phyloP scores from a whole-genome alignment of 1,139 yeast species.

The Magnusiomyces ingens region DNA sequence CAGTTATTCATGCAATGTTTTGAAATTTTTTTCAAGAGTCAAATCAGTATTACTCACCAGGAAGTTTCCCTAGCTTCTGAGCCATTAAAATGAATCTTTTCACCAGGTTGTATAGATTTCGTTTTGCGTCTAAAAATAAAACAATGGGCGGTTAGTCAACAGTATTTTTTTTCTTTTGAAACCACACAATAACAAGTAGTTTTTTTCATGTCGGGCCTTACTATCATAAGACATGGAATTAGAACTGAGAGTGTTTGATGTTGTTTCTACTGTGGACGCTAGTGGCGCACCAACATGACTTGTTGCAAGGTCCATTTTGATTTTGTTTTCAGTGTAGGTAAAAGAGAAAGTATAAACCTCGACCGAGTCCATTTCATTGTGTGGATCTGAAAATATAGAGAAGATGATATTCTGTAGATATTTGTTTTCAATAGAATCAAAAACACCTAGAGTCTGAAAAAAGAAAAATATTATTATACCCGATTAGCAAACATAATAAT shows the following conservation, averaged over 20 bases:
- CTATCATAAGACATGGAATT: too few relatives aligned
- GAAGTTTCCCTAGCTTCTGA: slow-evolving; percentile 10
- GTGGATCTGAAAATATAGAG: slow-evolving; percentile 10
- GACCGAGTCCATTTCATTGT: slow-evolving; percentile 6
- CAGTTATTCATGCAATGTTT: not conserved
- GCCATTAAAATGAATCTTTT: slow-evolving; percentile 12
- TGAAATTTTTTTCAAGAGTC: not conserved
- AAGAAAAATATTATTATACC: too few relatives aligned
- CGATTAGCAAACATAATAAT: too few relatives aligned
- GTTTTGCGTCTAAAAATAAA: too few relatives aligned
- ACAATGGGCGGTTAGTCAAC: too few relatives aligned
- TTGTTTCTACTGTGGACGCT: not conserved
- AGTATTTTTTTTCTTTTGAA: too few relatives aligned
- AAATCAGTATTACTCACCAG: slow-evolving; percentile 4
- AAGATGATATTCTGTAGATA: slow-evolving; percentile 13
- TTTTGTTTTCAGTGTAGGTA: slow-evolving; percentile 9
- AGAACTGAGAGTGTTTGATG: too few relatives aligned
- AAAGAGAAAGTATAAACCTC: slow-evolving; percentile 14
- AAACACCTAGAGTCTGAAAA: slow-evolving; percentile 9
- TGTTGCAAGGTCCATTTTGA: slow-evolving; percentile 7
- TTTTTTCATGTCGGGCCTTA: too few relatives aligned
- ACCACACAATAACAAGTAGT: too few relatives aligned
- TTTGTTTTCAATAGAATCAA: slow-evolving; percentile 15
- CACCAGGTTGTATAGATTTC: slow-evolving; percentile 5
- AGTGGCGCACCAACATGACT: not conserved